A percentile compares a stretch with the other conserved stretches of the same genome.
phyloP scores from a whole-genome alignment of 1,284 basidiomycete genomes.

The Cryptococcus hybrid region DNA sequence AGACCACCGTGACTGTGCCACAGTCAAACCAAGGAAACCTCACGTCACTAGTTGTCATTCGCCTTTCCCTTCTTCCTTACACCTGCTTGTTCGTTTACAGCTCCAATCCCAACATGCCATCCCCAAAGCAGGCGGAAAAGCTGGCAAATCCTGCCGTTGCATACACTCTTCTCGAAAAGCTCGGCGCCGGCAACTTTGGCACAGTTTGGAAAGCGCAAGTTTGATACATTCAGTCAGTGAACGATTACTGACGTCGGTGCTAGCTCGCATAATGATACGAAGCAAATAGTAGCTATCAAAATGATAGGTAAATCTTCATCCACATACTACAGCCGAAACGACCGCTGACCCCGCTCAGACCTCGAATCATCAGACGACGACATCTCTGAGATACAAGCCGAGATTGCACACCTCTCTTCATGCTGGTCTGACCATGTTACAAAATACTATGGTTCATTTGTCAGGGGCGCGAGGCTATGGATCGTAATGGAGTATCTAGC shows the following conservation, averaged over 20 bases:
- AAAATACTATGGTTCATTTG: slow-evolving; percentile 94
- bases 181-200: slow-evolving; percentile 97
- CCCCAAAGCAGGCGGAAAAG: slow-evolving; percentile 4
- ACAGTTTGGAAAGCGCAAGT: slow-evolving; percentile 87
- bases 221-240: neutral
- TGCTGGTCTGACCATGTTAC: slow-evolving; percentile 97
- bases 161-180: slow-evolving; percentile 90
- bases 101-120: neutral
- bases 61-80: no score
- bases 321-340: slow-evolving; percentile 2
- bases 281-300: slow-evolving; percentile 95
- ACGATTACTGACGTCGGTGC: neutral
- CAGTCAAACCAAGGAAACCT: no score
- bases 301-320: slow-evolving; percentile 71
- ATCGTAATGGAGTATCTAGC: slow-evolving; percentile 99
- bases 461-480: slow-evolving; percentile 96
- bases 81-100: no score
- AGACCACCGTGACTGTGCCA: no score
- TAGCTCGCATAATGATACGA: slow-evolving; percentile 82
- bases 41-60: no score
- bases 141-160: slow-evolving; percentile 71
- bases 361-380: slow-evolving; percentile 78
- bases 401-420: slow-evolving; percentile 92
- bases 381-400: slow-evolving; percentile 95
- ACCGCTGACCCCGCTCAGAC: slow-evolving; percentile 29